phyloP scores from a whole-genome alignment of 495 filamentous ascomycete genomes.

The Aspergillus taichungensis region DNA sequence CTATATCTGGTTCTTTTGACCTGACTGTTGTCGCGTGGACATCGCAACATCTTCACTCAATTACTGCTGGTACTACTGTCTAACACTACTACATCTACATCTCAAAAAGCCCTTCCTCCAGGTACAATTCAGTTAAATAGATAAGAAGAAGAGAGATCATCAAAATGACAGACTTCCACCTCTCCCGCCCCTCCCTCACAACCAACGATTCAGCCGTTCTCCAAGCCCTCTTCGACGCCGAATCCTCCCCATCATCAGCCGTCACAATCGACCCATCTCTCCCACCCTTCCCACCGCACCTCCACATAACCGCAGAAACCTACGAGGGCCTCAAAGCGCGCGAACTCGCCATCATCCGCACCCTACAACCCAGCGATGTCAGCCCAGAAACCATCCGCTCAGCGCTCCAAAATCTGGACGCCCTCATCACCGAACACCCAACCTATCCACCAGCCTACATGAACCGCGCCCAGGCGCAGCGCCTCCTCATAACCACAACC shows the following conservation, averaged over 20 bases:
- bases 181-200: conserved; percentile 45
- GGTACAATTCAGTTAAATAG: too few relatives aligned
- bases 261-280: conserved; percentile 48
- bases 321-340: conserved; percentile 17
- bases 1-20: too few relatives aligned
- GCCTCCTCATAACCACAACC: conserved; percentile 36
- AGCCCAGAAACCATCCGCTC: conserved; percentile 14
- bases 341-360: conserved; percentile 23
- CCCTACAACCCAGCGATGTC: conserved; percentile 15
- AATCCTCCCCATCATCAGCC: conserved; percentile 49
- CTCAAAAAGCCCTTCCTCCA: too few relatives aligned
- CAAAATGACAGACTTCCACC: conserved; percentile 33
- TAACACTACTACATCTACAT: too few relatives aligned
- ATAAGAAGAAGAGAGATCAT: not conserved
- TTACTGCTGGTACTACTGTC: too few relatives aligned
- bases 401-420: conserved; percentile 35
- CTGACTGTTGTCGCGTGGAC: too few relatives aligned
- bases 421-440: conserved; percentile 49
- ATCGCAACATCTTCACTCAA: too few relatives aligned
- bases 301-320: conserved; percentile 17
- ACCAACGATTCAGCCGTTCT: conserved; percentile 64
- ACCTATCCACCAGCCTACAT: conserved; percentile 65
- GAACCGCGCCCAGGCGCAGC: conserved; percentile 66
- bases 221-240: conserved; percentile 71
- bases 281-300: conserved; percentile 46